Conservation (phyloP, 148 eudicot species). For the Vaccinium myrtillus region DNA sequence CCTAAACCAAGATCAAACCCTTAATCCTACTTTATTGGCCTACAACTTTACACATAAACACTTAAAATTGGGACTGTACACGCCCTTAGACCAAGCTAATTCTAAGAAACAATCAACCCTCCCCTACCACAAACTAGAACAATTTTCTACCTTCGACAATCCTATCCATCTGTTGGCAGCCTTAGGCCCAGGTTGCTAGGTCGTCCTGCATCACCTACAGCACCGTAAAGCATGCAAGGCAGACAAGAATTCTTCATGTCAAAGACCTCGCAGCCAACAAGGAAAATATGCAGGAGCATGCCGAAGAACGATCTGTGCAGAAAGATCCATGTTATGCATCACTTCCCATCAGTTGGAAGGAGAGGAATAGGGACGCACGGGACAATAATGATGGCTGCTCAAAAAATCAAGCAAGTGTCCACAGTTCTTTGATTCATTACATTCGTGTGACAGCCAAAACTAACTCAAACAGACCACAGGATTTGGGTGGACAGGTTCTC, state of each 20-base stretch:
- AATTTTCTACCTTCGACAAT: neutral
- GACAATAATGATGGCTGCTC: no score
- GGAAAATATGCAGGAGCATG: no score
- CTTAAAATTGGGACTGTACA: neutral
- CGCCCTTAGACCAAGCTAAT: neutral
- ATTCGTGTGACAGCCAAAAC: no score
- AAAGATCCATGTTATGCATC: no score
- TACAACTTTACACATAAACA: neutral
- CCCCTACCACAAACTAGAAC: neutral
- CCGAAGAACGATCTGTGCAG: no score
- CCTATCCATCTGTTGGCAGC: neutral
- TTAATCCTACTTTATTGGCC: neutral
- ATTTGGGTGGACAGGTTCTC: neutral
- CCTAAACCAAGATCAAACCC: neutral
- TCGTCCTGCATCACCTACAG: neutral
- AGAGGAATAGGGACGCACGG: no score
- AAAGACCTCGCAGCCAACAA: neutral
- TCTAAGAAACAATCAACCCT: neutral
- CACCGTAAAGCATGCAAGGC: neutral
- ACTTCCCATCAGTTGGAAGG: no score
- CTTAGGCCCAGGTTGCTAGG: neutral
- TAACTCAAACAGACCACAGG: no score
- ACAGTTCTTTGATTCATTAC: no score
- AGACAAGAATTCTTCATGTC: neutral
- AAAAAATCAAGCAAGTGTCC: no score